phyloP scores from a whole-genome alignment of 73 alveolate genomes.

The Stentor coeruleus region DNA sequence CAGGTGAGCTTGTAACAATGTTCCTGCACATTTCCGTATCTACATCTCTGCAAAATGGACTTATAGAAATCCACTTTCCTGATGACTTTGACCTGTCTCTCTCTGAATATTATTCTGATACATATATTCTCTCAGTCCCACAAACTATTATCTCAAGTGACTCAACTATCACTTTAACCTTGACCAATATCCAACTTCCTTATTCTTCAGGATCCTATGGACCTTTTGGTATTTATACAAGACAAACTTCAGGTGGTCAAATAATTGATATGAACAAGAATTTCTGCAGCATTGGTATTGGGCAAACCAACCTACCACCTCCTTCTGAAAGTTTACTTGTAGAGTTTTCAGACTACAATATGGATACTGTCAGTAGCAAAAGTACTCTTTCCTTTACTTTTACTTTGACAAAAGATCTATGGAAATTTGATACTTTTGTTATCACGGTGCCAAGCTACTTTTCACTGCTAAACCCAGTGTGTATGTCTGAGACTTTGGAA shows the following conservation, averaged over 20 bases:
- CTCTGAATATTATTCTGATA: neutral
- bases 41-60: neutral
- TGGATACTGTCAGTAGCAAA: neutral
- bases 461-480: neutral
- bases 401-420: neutral
- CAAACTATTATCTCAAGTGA: neutral
- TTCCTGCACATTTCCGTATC: neutral
- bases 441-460: neutral
- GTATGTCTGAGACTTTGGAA: neutral
- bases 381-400: neutral
- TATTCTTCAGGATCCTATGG: slow-evolving; percentile 16
- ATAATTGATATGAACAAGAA: neutral
- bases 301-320: neutral
- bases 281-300: neutral
- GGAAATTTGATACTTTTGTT: neutral
- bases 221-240: neutral
- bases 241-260: slow-evolving; percentile 1
- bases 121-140: neutral
- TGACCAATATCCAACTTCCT: neutral
- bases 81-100: neutral
- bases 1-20: neutral
- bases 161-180: too few species aligned
- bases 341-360: neutral
- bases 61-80: neutral
- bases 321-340: neutral